phyloP scores from a whole-genome alignment of 495 filamentous ascomycete species.

The Aspergillus kassunensis region DNA sequence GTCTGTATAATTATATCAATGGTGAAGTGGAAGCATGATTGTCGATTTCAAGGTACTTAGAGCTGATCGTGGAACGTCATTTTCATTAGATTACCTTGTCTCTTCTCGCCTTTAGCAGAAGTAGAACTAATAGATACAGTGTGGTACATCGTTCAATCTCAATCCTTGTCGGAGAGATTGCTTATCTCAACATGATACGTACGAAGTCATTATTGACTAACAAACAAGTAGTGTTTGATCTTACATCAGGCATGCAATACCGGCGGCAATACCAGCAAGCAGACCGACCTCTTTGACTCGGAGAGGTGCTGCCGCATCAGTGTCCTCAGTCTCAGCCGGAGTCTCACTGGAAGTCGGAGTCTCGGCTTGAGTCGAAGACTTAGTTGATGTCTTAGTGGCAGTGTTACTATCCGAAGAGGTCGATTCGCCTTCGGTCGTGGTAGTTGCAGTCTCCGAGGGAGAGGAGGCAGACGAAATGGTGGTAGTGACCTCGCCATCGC shows the following conservation, averaged over 20 bases:
- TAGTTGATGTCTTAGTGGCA: constrained; percentile 9
- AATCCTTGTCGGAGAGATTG: not conserved
- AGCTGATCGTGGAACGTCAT: constrained; percentile 1
- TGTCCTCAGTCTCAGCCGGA: constrained; percentile 15
- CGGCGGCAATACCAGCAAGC: constrained; percentile 33
- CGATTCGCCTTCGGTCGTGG: not conserved
- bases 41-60: not conserved
- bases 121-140: constrained; percentile 7
- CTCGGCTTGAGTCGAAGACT: not conserved
- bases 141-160: constrained; percentile 1
- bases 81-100: constrained; percentile 7
- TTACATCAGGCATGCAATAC: constrained; percentile 32
- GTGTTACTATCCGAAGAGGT: constrained; percentile 11
- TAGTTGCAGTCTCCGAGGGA: constrained; percentile 10
- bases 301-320: constrained; percentile 47
- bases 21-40: too few species aligned
- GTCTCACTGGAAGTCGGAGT: constrained; percentile 13
- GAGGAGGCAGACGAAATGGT: constrained; percentile 4
- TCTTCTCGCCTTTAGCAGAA: constrained; percentile 2
- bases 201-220: not conserved
- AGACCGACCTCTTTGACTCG: constrained; percentile 27
- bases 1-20: too few species aligned
- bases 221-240: not conserved
- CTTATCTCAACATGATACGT: not conserved
- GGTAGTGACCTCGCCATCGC: constrained; percentile 7